Evolutionary conservation across 495 filamentous ascomycete genomes (phyloP).

Genomic region (Aspergillus nanangensis): DNA sequence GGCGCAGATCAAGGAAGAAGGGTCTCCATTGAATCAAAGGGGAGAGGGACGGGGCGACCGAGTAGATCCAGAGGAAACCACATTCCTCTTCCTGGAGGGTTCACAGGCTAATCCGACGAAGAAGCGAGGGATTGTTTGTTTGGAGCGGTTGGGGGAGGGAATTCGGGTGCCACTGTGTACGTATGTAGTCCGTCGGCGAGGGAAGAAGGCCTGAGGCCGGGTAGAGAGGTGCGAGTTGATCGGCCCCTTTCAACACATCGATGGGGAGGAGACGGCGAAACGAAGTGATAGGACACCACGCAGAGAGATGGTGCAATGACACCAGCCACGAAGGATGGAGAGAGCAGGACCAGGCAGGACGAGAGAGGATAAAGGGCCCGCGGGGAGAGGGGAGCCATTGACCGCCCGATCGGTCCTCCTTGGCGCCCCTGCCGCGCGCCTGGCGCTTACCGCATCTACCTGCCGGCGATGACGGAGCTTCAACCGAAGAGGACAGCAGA

Average conservation of each 20-base stretch:
- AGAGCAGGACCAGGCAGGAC: conserved; percentile 6
- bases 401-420: conserved; percentile 6
- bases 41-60: conserved; percentile 25
- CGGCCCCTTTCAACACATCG: no score
- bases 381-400: conserved; percentile 9
- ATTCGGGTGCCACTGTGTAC: no score
- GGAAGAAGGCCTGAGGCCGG: no score
- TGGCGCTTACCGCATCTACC: no score
- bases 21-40: conserved; percentile 40
- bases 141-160: no score
- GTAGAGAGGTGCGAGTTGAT: no score
- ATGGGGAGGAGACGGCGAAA: no score
- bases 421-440: conserved; percentile 18
- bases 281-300: no score
- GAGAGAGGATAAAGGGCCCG: conserved; percentile 12
- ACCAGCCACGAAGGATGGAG: conserved; percentile 11
- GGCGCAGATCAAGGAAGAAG: conserved; percentile 32
- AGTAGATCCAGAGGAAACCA: conserved; percentile 30
- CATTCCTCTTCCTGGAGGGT: conserved; percentile 35
- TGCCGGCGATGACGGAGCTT: conserved; percentile 22
- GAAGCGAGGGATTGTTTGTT: conserved; percentile 6
- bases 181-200: no score
- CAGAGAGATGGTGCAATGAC: conserved; percentile 5
- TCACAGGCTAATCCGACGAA: conserved; percentile 15
- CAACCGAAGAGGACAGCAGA: conserved; percentile 6